A percentile compares a stretch with the other conserved stretches of the same genome.
phyloP scores from a whole-genome alignment of 805 yeast species.

The Candida bentonensis region DNA sequence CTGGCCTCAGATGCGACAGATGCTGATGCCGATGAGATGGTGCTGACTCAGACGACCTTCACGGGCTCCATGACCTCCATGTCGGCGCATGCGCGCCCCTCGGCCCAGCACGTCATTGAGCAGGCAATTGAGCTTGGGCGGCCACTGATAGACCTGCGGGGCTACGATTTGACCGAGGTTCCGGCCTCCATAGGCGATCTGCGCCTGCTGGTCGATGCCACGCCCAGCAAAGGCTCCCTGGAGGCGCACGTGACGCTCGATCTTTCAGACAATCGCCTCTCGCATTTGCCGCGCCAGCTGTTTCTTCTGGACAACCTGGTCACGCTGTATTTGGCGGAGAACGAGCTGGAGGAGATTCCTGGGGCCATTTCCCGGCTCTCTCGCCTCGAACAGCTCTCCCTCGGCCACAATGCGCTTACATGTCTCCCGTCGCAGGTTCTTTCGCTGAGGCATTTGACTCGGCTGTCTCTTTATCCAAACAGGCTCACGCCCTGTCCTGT shows the following conservation, averaged over 20 bases:
- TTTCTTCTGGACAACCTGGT: constrained; percentile 18
- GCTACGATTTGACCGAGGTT: constrained; percentile 12
- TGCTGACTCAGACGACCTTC: background rate
- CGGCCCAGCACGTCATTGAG: background rate
- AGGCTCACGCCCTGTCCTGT: background rate
- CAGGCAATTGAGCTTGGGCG: background rate
- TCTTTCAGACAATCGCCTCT: constrained; percentile 16
- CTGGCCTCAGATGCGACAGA: background rate
- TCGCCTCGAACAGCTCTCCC: constrained; percentile 17
- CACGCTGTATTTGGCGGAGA: constrained; percentile 19
- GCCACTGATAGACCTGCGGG: constrained; percentile 7
- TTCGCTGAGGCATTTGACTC: background rate
- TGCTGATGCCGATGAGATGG: background rate
- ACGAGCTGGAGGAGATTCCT: constrained; percentile 16
- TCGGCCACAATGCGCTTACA: constrained; percentile 18
- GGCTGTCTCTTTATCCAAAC: background rate
- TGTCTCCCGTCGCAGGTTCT: constrained; percentile 14
- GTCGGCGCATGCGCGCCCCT: background rate
- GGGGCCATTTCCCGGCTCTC: constrained; percentile 16
- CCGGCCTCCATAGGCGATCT: constrained; percentile 21
- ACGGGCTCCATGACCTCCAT: background rate
- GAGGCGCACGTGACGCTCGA: constrained; percentile 15
- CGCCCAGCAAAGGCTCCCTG: constrained; percentile 9
- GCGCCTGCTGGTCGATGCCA: constrained; percentile 12
- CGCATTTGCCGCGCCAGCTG: constrained; percentile 12